Evolutionary conservation across 2,329 filamentous ascomycete genomes (phyloP).

Genomic region (Zarea fungicola): DNA sequence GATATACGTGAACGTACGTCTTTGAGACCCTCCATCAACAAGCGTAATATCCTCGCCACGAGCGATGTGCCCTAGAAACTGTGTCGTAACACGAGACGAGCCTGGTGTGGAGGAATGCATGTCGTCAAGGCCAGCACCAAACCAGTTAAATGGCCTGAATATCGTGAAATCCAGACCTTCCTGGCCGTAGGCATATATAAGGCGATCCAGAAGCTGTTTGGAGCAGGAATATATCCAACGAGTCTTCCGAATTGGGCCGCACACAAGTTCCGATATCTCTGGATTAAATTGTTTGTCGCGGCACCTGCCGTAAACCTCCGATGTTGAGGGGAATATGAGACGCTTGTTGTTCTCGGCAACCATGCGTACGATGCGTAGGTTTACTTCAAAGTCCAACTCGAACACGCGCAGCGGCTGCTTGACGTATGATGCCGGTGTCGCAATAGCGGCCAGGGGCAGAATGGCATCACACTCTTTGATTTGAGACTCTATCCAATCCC

Average conservation of each 20-base stretch:
- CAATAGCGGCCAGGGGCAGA: background rate
- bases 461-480: background rate
- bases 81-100: background rate
- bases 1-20: background rate
- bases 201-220: background rate
- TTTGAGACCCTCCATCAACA: background rate
- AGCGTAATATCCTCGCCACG: background rate
- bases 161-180: background rate
- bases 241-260: background rate
- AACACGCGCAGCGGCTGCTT: background rate
- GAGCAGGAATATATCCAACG: background rate
- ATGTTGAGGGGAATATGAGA: background rate
- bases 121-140: background rate
- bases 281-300: background rate
- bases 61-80: background rate
- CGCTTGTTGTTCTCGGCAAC: background rate
- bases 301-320: background rate
- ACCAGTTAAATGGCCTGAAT: background rate
- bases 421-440: background rate
- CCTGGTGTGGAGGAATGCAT: background rate
- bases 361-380: background rate
- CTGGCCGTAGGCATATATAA: background rate
- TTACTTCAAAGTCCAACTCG: background rate
- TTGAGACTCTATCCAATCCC: background rate
- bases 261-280: background rate